Evolutionary conservation across 352 stramenopile species (phyloP).

Genomic region (Pythium pyrilobum): DNA sequence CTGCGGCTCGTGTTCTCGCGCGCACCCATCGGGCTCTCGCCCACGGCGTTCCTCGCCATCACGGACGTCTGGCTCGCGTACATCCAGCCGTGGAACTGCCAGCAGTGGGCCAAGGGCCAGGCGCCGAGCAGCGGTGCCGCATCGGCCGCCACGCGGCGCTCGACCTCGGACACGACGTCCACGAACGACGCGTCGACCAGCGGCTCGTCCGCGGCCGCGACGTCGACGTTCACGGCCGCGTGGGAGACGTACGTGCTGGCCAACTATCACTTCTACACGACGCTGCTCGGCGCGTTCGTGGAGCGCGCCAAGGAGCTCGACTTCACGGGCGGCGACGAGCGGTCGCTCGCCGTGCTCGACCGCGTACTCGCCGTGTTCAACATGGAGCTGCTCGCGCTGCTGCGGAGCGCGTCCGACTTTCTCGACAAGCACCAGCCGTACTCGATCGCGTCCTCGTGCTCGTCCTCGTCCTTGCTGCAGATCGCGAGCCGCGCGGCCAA

Average conservation of each 20-base stretch:
- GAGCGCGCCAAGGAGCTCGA: slow-evolving; percentile 82
- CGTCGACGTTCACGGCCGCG: slow-evolving; percentile 34
- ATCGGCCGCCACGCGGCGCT: not conserved
- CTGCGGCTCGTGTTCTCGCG: slow-evolving; percentile 80
- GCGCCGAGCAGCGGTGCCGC: not conserved
- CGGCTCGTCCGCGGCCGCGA: not conserved
- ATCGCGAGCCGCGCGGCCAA: slow-evolving; percentile 14
- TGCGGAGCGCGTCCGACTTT: slow-evolving; percentile 51
- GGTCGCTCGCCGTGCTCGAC: slow-evolving; percentile 55
- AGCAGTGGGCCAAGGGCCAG: slow-evolving; percentile 41
- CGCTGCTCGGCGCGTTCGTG: slow-evolving; percentile 71
- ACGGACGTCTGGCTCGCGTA: slow-evolving; percentile 85
- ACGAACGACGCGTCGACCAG: not conserved
- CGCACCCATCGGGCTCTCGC: slow-evolving; percentile 66
- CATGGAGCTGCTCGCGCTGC: slow-evolving; percentile 52
- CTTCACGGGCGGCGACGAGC: slow-evolving; percentile 59
- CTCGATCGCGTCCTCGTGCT: slow-evolving; percentile 29
- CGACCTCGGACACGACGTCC: not conserved
- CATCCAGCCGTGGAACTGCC: slow-evolving; percentile 80
- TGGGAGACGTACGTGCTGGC: slow-evolving; percentile 82
- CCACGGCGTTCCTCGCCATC: slow-evolving; percentile 77
- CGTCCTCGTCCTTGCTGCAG: slow-evolving; percentile 18
- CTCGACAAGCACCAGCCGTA: slow-evolving; percentile 71
- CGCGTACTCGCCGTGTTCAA: slow-evolving; percentile 71
- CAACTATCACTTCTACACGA: slow-evolving; percentile 89